Evolutionary conservation across 1,284 basidiomycete species (phyloP).

Genomic region (Spongispora temasekensis): DNA sequence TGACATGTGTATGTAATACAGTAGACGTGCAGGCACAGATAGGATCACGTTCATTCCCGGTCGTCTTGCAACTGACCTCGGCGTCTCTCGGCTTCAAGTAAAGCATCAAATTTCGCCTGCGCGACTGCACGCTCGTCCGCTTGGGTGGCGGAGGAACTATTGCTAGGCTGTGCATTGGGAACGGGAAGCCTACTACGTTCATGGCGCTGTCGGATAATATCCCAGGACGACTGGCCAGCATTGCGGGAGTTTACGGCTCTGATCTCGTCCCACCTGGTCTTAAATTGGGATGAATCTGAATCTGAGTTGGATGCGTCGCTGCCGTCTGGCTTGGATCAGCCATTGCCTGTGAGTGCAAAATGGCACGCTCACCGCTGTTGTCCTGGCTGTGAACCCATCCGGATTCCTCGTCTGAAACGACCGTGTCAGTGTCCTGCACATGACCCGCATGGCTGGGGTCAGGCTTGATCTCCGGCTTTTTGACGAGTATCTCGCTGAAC

Average conservation of each 20-base stretch:
- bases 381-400: slow-evolving; percentile 24
- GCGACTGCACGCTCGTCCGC: slow-evolving; percentile 43
- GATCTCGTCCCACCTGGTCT: slow-evolving; percentile 63
- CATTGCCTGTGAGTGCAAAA: not conserved
- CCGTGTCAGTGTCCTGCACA: slow-evolving; percentile 9
- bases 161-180: slow-evolving; percentile 18
- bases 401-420: slow-evolving; percentile 23
- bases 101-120: slow-evolving; percentile 58
- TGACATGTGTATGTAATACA: not conserved
- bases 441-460: slow-evolving; percentile 8
- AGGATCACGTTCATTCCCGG: slow-evolving; percentile 3
- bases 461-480: slow-evolving; percentile 14
- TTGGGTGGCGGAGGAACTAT: slow-evolving; percentile 13
- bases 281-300: slow-evolving; percentile 21
- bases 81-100: slow-evolving; percentile 58
- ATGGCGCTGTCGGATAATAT: slow-evolving; percentile 60
- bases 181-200: slow-evolving; percentile 41
- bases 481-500: slow-evolving; percentile 21
- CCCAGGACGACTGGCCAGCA: slow-evolving; percentile 60
- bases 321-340: slow-evolving; percentile 7
- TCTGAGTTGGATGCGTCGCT: slow-evolving; percentile 14
- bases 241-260: slow-evolving; percentile 51
- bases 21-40: not conserved
- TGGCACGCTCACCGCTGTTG: slow-evolving; percentile 12
- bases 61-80: slow-evolving; percentile 21